Evolutionary conservation across 345 rosid genomes (phyloP).

Genomic region (Populus tremula): DNA sequence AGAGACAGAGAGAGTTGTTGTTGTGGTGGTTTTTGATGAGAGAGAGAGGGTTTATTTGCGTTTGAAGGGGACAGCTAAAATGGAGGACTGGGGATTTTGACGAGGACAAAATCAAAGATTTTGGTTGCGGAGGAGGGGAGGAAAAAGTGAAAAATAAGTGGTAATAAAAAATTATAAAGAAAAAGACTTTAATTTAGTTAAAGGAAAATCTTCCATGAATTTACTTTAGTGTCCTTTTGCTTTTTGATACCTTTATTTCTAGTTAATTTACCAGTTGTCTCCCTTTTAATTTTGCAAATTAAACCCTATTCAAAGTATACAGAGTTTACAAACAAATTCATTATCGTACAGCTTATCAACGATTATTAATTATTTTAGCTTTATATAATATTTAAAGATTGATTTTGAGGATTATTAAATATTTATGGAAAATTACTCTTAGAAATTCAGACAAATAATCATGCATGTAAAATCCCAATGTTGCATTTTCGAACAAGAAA

Average conservation of each 20-base stretch:
- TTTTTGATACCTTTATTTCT: constrained; percentile 2
- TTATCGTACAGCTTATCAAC: too few species aligned
- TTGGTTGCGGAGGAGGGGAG: not conserved
- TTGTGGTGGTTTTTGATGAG: not conserved
- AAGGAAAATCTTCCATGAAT: constrained; percentile 23
- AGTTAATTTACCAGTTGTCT: not conserved
- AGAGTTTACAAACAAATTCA: too few species aligned
- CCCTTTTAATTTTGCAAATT: constrained; percentile 5
- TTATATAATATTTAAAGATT: too few species aligned
- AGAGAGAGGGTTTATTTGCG: constrained; percentile 43
- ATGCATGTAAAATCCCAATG: too few species aligned
- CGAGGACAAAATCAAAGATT: constrained; percentile 24
- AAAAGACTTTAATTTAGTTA: constrained; percentile 27
- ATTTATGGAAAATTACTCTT: too few species aligned
- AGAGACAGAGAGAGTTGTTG: constrained; percentile 13
- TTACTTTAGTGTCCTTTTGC: constrained; percentile 41
- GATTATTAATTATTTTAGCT: too few species aligned
- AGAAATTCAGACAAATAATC: too few species aligned
- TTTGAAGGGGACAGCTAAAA: constrained; percentile 52
- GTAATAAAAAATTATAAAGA: constrained; percentile 11
- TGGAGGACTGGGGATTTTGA: constrained; percentile 38
- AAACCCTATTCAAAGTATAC: too few species aligned
- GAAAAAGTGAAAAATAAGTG: not conserved
- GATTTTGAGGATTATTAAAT: too few species aligned
- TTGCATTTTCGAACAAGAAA: too few species aligned